phyloP scores from a whole-genome alignment of 805 yeast genomes.

The Cyberlindnera suaveolens region DNA sequence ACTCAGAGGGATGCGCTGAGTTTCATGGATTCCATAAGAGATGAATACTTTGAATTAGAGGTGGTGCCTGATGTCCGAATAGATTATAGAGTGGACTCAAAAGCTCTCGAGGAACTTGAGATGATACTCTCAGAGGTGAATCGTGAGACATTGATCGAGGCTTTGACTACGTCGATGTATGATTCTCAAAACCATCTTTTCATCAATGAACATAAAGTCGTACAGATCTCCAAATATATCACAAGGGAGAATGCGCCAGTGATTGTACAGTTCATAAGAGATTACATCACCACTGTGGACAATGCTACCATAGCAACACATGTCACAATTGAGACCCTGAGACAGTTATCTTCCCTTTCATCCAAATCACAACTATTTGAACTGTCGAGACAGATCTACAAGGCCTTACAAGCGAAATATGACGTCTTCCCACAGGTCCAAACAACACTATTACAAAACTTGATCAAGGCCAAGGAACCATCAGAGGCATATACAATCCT shows the following conservation, averaged over 20 bases:
- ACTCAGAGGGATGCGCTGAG: constrained; percentile 1
- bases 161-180: neutral
- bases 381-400: too few relatives aligned
- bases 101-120: neutral
- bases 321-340: neutral
- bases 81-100: neutral
- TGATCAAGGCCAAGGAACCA: constrained; percentile 1
- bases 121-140: neutral
- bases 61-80: neutral
- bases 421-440: constrained; percentile 1
- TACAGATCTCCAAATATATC: constrained; percentile 1
- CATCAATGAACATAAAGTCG: constrained; percentile 8
- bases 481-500: neutral
- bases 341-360: neutral
- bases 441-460: neutral
- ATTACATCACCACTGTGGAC: constrained; percentile 3
- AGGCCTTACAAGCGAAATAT: too few relatives aligned
- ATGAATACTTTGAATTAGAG: constrained; percentile 1
- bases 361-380: too few relatives aligned
- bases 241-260: neutral
- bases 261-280: constrained; percentile 1
- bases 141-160: neutral
- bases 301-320: constrained; percentile 5
- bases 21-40: constrained; percentile 2
- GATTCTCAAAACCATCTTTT: constrained; percentile 1